phyloP scores from a whole-genome alignment of 169 alveolate species.

The Cryptosporidium sp. region DNA sequence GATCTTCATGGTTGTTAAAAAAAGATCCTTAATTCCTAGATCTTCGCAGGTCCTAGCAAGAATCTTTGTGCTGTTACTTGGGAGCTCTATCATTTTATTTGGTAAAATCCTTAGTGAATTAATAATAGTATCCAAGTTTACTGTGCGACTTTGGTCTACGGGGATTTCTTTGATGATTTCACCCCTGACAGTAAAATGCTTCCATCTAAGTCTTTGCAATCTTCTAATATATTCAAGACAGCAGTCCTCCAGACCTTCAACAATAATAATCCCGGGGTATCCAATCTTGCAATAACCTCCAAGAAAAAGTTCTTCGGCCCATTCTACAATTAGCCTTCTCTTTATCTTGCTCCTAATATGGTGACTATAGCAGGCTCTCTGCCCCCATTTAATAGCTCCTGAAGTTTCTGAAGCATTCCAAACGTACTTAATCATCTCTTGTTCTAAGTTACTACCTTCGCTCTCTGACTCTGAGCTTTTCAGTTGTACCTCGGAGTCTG shows the following conservation, averaged over 20 bases:
- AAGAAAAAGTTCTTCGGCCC: slow-evolving; percentile 81
- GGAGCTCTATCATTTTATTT: slow-evolving; percentile 77
- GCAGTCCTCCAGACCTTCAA: slow-evolving; percentile 81
- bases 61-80: slow-evolving; percentile 78
- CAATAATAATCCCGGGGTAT: slow-evolving; percentile 81
- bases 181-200: slow-evolving; percentile 81
- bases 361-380: slow-evolving; percentile 79
- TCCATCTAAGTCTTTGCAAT: slow-evolving; percentile 81
- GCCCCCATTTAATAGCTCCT: slow-evolving; percentile 54
- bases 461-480: not conserved
- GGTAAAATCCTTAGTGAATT: slow-evolving; percentile 76
- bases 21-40: slow-evolving; percentile 78
- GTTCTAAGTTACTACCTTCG: not conserved
- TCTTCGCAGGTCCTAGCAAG: slow-evolving; percentile 79
- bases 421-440: not conserved
- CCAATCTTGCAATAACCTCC: slow-evolving; percentile 83
- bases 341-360: slow-evolving; percentile 79
- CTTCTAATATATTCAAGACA: slow-evolving; percentile 79
- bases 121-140: slow-evolving; percentile 11
- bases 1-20: slow-evolving; percentile 81
- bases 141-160: slow-evolving; percentile 35
- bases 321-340: slow-evolving; percentile 77
- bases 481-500: not conserved
- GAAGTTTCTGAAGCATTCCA: slow-evolving; percentile 4
- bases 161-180: slow-evolving; percentile 74